A percentile compares a stretch with the other conserved stretches of the same genome.
phyloP scores from a whole-genome alignment of 768 basidiomycete genomes.

The Leccinum aurantiacum region DNA sequence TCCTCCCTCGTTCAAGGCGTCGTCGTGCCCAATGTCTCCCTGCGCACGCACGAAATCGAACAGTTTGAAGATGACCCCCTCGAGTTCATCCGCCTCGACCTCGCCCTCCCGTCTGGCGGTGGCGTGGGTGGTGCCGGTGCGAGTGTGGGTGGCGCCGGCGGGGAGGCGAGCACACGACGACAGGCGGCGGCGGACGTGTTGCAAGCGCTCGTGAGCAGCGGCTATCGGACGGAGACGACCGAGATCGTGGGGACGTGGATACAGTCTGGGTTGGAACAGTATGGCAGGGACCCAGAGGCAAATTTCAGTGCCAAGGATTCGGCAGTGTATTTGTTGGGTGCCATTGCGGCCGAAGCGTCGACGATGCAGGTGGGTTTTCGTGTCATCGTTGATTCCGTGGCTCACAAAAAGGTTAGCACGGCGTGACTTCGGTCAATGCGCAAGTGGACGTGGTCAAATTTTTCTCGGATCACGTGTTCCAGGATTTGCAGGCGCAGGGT shows the following conservation, averaged over 20 bases:
- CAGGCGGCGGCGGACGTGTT: constrained; percentile 97
- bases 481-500: constrained; percentile 73
- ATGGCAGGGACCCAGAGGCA: constrained; percentile 54
- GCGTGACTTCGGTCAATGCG: constrained; percentile 90
- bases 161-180: constrained; percentile 81
- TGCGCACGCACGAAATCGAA: constrained; percentile 89
- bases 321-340: constrained; percentile 91
- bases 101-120: constrained; percentile 58
- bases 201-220: constrained; percentile 79
- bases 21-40: constrained; percentile 87
- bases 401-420: constrained; percentile 54
- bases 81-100: constrained; percentile 88
- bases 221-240: constrained; percentile 85
- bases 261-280: constrained; percentile 65
- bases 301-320: constrained; percentile 94
- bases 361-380: constrained; percentile 65
- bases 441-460: constrained; percentile 94
- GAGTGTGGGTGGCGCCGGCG: constrained; percentile 35
- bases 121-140: constrained; percentile 39
- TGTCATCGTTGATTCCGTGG: not conserved
- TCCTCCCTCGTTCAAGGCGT: constrained; percentile 84
- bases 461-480: constrained; percentile 88
- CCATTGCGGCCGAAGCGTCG: constrained; percentile 86
- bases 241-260: constrained; percentile 88
- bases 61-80: constrained; percentile 97